Evolutionary conservation across 1,284 basidiomycete species (phyloP).

Genomic region (Ganoderma multipileum): DNA sequence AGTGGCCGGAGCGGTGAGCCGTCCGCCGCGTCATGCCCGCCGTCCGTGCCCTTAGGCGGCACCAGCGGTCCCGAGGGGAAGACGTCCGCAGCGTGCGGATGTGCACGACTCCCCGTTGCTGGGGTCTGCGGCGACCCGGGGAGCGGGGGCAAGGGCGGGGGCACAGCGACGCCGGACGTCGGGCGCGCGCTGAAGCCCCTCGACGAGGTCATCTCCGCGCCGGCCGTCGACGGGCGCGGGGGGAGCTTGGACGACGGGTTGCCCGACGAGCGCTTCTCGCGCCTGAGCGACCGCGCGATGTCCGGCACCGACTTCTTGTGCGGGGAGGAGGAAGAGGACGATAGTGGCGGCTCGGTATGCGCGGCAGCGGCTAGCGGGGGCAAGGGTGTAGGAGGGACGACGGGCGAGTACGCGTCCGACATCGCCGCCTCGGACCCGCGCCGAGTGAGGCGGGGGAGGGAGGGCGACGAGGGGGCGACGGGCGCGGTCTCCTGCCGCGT

Average conservation of each 20-base stretch:
- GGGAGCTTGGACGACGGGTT: constrained; percentile 19
- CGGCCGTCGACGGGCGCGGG: constrained; percentile 38
- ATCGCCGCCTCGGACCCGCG: constrained; percentile 31
- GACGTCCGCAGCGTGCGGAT: not conserved
- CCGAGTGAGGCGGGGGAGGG: constrained; percentile 19
- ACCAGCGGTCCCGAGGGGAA: not conserved
- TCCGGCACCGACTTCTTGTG: constrained; percentile 39
- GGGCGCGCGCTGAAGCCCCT: constrained; percentile 23
- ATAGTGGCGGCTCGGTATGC: constrained; percentile 12
- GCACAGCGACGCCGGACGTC: constrained; percentile 16
- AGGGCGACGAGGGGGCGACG: constrained; percentile 23
- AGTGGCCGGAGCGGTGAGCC: not conserved
- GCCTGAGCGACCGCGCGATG: constrained; percentile 15
- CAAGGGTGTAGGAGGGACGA: constrained; percentile 17
- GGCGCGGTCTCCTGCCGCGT: constrained; percentile 25
- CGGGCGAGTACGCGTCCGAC: constrained; percentile 11
- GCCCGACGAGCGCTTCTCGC: constrained; percentile 23
- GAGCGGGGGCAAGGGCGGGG: constrained; percentile 34
- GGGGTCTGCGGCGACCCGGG: constrained; percentile 28
- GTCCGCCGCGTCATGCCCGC: not conserved
- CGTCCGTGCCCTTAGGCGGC: not conserved
- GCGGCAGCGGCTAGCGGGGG: constrained; percentile 16
- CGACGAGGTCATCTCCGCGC: constrained; percentile 23
- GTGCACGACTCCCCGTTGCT: constrained; percentile 1
- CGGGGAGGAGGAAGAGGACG: constrained; percentile 15